Evolutionary conservation across 2,329 filamentous ascomycete species (phyloP).

Genomic region (Colletotrichum simmondsii): DNA sequence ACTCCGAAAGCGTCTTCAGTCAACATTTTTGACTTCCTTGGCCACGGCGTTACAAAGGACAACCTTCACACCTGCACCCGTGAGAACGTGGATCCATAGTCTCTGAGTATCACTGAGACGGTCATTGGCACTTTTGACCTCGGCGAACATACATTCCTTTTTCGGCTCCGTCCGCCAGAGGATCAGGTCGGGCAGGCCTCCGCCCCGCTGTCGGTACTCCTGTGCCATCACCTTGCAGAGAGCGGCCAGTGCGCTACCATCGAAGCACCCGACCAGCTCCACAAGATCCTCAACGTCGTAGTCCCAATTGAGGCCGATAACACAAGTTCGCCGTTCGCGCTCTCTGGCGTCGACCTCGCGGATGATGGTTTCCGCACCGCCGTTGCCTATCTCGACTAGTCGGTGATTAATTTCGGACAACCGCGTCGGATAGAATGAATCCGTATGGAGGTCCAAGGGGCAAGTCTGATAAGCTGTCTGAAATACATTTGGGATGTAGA

Average conservation of each 20-base stretch:
- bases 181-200: slow-evolving; percentile 92
- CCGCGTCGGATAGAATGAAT: slow-evolving; percentile 89
- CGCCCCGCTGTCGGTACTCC: slow-evolving; percentile 87
- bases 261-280: slow-evolving; percentile 83
- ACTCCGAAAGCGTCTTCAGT: slow-evolving; percentile 38
- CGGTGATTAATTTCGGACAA: slow-evolving; percentile 90
- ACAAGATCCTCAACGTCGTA: slow-evolving; percentile 82
- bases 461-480: slow-evolving; percentile 96
- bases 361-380: slow-evolving; percentile 75
- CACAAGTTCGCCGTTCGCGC: slow-evolving; percentile 78
- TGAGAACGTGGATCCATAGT: slow-evolving; percentile 95
- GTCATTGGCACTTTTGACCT: slow-evolving; percentile 90
- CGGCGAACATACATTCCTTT: slow-evolving; percentile 76
- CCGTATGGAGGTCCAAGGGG: slow-evolving; percentile 91
- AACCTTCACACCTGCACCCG: slow-evolving; percentile 84
- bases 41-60: slow-evolving; percentile 79
- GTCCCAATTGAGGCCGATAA: slow-evolving; percentile 93
- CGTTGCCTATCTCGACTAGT: slow-evolving; percentile 88
- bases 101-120: slow-evolving; percentile 94
- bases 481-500: slow-evolving; percentile 96
- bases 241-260: slow-evolving; percentile 81
- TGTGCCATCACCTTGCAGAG: slow-evolving; percentile 96
- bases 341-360: slow-evolving; percentile 75
- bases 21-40: slow-evolving; percentile 58
- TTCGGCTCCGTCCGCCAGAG: slow-evolving; percentile 73